Base-by-base conservation (phyloP, 1,284 basidiomycete species). In the Tilletiaria anomala region DNA sequence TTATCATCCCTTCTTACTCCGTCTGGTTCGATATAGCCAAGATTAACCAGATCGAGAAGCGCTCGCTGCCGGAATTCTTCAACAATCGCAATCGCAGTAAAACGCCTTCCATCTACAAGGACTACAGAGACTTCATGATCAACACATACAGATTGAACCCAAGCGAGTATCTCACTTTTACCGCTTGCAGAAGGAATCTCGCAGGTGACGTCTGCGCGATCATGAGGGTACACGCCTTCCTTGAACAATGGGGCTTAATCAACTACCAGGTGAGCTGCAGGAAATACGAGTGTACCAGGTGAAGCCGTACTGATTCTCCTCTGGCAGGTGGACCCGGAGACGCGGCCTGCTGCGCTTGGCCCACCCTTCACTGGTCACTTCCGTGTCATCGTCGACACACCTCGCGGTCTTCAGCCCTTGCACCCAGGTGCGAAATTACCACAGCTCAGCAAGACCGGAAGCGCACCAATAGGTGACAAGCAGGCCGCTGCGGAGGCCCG, bases 51-150 rank as follows among this genome's bases (percentile, higher is more conserved):
- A 82, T 97, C 53, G 91, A 99, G 69, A 78, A 80, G 49, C 79
- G 85, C 56, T 84, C 87, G 2, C 73, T 99, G 19, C 93, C 91
- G 32, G 91, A 99, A 70, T 99, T 96, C 75, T 99, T 99, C 76
- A 8, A 89, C 68, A 85, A 83, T 44, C 76, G 86, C 50, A 91
- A 54, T 83, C 81, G 63, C 37, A 62, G 57, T 52, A 99, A 99
- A 72, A 94, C 89, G 0, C 91, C 91, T 0, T 77, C 83, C 21
- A 86, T 96, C 54, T 99, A 97, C 75, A 97, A 96, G 70, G 91
- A 96, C 69, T 99, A 99, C 67, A 79, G 91, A 50, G 91, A 99
- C 73, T 99, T 99, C 61, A 99, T 99, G 87, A 79, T 99, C 69
- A 94, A 99, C 72, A 91, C 91, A 3, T 97, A 96, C 70, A 76